Evolutionary conservation across 352 stramenopile species (phyloP), one percentile per base, ranked within the genome.

Genomic region (Blastocystis sp.): DNA sequence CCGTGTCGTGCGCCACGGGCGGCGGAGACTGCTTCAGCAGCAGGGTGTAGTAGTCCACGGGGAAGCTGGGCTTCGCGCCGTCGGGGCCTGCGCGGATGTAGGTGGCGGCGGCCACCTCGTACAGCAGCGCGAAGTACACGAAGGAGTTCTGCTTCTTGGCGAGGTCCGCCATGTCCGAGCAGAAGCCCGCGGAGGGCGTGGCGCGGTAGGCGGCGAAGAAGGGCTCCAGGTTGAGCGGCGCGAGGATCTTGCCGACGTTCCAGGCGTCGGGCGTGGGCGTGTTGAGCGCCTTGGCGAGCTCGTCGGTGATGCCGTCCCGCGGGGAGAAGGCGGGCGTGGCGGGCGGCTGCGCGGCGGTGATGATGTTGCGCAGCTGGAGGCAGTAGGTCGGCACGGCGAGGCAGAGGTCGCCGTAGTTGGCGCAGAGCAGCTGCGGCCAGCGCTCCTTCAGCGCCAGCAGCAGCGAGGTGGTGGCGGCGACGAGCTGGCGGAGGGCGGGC

Each of bases 341-440:
- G 24, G 34, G 52, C 40, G 74, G 74, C 34, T 57, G 34, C n/a
- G 74, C 74, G 45, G 74, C 28, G 45, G 48, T 52, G 54, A 84
- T 84, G 28, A 69, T 84, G 61, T 84, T 84, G n/a, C 28, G 74
- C 14, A 84, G 45, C 54, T 84, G 74, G 11, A 69, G 54, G 61
- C 57, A 84, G 10, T 45, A 40, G 2, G 28, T 24, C 17, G 74
- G 74, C n/a, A 84, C 66, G 54, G 28, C 21, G 10, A 70, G 52
- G 48, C 74, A 84, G 57, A 84, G 74, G 4, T 84, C 57, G 21
- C 45, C 74, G 40, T 84, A 84, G 40, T 84, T 62, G 24, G n/a
- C 3, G 4, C 52, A 28, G 28, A 84, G 60, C 11, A 84, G 60
- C 21, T 28, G 54, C 6, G 74, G 74, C 74, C 74, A 84, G 21